Conservation (phyloP, 2,329 filamentous ascomycete species). For the Amauroascus niger region DNA sequence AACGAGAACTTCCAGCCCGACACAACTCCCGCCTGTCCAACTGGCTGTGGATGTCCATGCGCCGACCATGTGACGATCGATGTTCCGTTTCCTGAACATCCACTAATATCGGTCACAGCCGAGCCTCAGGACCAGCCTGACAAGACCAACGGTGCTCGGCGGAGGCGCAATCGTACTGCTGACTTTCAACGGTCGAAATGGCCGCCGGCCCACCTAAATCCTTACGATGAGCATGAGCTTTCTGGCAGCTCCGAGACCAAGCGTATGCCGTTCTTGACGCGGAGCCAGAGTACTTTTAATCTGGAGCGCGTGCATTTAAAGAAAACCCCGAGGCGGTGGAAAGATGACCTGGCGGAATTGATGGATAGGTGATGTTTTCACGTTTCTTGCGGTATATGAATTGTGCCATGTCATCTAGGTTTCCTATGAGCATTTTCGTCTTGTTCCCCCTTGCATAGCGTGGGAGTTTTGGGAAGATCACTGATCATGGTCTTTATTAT, state of each 20-base stretch:
- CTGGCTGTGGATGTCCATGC: conserved; percentile 42
- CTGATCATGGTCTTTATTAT: neutral
- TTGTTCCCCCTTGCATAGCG: neutral
- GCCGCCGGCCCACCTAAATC: neutral
- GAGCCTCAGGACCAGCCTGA: neutral
- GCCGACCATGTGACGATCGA: conserved; percentile 30
- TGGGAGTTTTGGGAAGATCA: neutral
- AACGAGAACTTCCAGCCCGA: conserved; percentile 11
- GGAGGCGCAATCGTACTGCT: conserved; percentile 12
- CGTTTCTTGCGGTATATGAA: too few species aligned
- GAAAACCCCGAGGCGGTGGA: conserved; percentile 1
- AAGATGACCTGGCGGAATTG: neutral
- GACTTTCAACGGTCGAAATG: conserved; percentile 15
- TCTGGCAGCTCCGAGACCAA: neutral
- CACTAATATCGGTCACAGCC: neutral
- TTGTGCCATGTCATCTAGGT: too few species aligned
- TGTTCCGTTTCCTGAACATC: conserved; percentile 25
- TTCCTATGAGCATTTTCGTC: neutral
- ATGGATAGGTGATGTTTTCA: neutral
- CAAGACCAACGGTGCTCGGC: neutral
- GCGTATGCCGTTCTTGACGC: neutral
- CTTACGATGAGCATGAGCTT: neutral
- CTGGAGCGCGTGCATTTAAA: neutral
- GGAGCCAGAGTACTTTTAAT: neutral
- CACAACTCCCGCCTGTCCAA: conserved; percentile 32